Evolutionary conservation across 176 grass and related monocot genomes (phyloP).

Genomic region (Eremochloa ophiuroides): DNA sequence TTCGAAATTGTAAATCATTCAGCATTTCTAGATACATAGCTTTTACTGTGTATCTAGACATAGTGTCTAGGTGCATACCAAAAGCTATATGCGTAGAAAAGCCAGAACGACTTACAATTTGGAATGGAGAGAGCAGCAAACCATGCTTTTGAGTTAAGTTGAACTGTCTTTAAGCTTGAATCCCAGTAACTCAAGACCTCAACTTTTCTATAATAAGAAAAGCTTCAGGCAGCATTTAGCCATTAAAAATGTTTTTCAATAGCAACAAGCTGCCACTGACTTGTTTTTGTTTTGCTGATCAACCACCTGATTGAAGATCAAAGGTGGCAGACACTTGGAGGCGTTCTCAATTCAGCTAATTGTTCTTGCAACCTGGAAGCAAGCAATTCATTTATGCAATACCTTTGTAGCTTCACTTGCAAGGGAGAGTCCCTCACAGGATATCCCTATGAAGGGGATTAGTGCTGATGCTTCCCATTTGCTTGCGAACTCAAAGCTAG

Average conservation of each 20-base stretch:
- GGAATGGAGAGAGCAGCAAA: background rate
- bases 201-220: constrained; percentile 11
- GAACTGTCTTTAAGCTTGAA: background rate
- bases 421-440: constrained; percentile 52
- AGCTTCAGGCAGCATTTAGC: background rate
- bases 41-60: too few species aligned
- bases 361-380: constrained; percentile 94
- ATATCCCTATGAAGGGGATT: constrained; percentile 33
- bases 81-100: too few species aligned
- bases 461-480: constrained; percentile 32
- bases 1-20: too few species aligned
- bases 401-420: constrained; percentile 42
- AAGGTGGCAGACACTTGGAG: constrained; percentile 57
- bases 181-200: background rate
- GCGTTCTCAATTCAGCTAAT: constrained; percentile 89
- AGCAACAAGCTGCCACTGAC: constrained; percentile 13
- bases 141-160: background rate
- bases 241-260: background rate
- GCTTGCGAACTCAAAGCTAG: constrained; percentile 43
- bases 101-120: too few species aligned
- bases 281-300: constrained; percentile 19
- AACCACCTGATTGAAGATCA: constrained; percentile 41
- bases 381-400: constrained; percentile 79
- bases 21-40: too few species aligned
- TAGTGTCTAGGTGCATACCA: too few species aligned